A percentile compares a stretch with the other conserved stretches of the same genome.
Evolutionary conservation across 441 rosid genomes (phyloP).

Genomic region (Corymbia citriodora): DNA sequence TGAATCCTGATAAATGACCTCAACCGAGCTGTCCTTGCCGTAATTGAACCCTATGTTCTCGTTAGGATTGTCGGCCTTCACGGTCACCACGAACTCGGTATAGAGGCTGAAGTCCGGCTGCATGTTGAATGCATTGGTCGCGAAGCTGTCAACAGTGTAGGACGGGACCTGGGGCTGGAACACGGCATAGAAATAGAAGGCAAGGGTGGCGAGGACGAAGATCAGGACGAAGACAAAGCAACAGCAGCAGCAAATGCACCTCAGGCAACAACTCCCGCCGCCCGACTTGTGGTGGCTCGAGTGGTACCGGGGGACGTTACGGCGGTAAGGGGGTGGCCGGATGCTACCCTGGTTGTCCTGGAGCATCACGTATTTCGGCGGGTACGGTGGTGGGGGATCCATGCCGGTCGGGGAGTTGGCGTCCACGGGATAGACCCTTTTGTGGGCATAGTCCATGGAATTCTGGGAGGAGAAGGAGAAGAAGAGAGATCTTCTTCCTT

Average conservation of each 20-base stretch:
- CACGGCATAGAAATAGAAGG: constrained; percentile 4
- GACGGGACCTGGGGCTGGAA: constrained; percentile 30
- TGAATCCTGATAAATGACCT: constrained; percentile 17
- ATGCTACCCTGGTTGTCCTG: constrained; percentile 4
- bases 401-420: constrained; percentile 2
- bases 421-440: constrained; percentile 8
- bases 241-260: constrained; percentile 37
- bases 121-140: constrained; percentile 23
- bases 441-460: constrained; percentile 17
- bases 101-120: constrained; percentile 30
- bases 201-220: constrained; percentile 11
- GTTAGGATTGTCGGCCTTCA: constrained; percentile 42
- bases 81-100: constrained; percentile 25
- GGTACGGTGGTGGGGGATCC: constrained; percentile 16
- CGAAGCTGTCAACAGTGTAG: constrained; percentile 22
- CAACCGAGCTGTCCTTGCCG: constrained; percentile 30
- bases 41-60: constrained; percentile 22
- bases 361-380: constrained; percentile 32
- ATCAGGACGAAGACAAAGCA: constrained; percentile 30
- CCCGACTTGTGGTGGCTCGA: neutral
- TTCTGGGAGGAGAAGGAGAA: neutral
- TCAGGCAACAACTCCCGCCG: constrained; percentile 13
- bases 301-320: constrained; percentile 35
- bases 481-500: constrained; percentile 2
- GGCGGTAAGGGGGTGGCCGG: constrained; percentile 35